Conservation (phyloP, 495 filamentous ascomycete genomes). For the Penicillium bialowiezense region DNA sequence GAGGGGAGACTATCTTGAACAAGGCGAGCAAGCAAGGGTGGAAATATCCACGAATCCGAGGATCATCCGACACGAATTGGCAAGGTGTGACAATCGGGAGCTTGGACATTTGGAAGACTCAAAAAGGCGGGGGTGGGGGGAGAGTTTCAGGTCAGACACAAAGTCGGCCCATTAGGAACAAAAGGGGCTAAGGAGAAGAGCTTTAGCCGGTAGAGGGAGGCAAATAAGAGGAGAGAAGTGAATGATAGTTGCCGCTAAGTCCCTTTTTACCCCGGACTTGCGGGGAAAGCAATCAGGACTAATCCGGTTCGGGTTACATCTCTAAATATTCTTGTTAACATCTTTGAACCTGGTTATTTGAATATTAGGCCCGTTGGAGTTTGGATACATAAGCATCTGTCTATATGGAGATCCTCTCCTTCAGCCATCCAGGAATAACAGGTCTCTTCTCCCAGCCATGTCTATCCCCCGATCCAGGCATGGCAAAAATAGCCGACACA, state of each 20-base stretch:
- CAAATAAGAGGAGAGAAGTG: too few species aligned
- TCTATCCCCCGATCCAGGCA: constrained; percentile 31
- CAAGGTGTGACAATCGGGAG: background rate
- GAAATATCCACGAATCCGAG: constrained; percentile 26
- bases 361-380: too few species aligned
- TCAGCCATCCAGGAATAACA: constrained; percentile 53
- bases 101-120: background rate
- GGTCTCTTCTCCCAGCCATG: constrained; percentile 51
- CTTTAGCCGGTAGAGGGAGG: constrained; percentile 1
- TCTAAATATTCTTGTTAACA: too few species aligned
- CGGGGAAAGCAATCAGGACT: constrained; percentile 7
- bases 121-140: constrained; percentile 2
- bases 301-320: background rate
- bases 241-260: too few species aligned
- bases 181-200: background rate
- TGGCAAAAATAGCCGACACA: constrained; percentile 49
- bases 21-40: constrained; percentile 11
- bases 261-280: constrained; percentile 5
- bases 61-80: background rate
- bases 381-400: too few species aligned
- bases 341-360: too few species aligned
- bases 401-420: constrained; percentile 34
- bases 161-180: too few species aligned
- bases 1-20: background rate
- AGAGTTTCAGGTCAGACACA: background rate